Conservation (phyloP, 73 alveolate genomes). For the Diophrys sp. region DNA sequence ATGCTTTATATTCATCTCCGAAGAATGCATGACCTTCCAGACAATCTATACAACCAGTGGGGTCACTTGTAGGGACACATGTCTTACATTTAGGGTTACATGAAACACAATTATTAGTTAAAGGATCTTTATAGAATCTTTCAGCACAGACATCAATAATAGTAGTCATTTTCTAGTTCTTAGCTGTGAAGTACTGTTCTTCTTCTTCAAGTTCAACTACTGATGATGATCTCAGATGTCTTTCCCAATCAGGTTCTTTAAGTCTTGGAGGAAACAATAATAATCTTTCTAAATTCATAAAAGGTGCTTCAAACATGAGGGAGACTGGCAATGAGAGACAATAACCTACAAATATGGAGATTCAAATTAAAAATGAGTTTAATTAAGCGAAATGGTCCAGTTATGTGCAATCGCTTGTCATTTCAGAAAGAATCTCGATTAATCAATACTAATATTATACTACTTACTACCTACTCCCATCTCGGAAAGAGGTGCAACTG, state of each 20-base stretch:
- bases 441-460: neutral
- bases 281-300: conserved; percentile 13
- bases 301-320: conserved; percentile 21
- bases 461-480: neutral
- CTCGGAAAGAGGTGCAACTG: conserved; percentile 1
- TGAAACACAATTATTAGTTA: neutral
- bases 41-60: neutral
- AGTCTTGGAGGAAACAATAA: conserved; percentile 4
- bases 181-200: too few species aligned
- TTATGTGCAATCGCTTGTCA: neutral
- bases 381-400: neutral
- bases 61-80: neutral
- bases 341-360: neutral
- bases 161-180: too few species aligned
- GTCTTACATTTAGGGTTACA: neutral
- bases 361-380: too few species aligned
- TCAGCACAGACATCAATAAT: neutral
- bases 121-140: neutral
- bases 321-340: conserved; percentile 18
- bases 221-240: neutral
- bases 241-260: neutral
- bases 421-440: neutral
- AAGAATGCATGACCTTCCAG: neutral
- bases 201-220: too few species aligned
- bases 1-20: neutral